Evolutionary conservation across 768 basidiomycete genomes (phyloP).

Genomic region (Suillus americanus): DNA sequence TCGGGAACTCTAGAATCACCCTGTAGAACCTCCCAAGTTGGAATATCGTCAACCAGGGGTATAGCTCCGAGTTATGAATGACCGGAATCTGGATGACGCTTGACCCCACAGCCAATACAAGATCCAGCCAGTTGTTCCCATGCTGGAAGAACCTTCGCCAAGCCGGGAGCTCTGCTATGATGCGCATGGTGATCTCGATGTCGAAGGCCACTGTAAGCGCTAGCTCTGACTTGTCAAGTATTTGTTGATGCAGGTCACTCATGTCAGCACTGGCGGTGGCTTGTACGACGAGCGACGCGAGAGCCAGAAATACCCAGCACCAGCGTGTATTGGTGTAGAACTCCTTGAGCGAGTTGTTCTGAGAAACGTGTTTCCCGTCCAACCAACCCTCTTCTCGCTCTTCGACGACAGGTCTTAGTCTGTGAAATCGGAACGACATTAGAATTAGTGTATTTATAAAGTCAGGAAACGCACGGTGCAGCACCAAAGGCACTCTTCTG

Average conservation of each 20-base stretch:
- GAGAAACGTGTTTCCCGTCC: conserved; percentile 42
- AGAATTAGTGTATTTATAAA: not conserved
- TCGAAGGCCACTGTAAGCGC: conserved; percentile 83
- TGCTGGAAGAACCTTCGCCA: conserved; percentile 77
- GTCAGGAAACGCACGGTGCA: conserved; percentile 30
- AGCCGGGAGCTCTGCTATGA: conserved; percentile 71
- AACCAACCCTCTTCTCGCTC: conserved; percentile 68
- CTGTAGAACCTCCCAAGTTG: conserved; percentile 88
- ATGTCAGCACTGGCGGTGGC: conserved; percentile 62
- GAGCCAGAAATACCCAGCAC: conserved; percentile 76
- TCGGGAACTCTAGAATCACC: conserved; percentile 84
- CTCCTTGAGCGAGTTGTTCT: conserved; percentile 49
- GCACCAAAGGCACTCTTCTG: conserved; percentile 92
- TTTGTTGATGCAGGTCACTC: conserved; percentile 40
- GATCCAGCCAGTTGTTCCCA: conserved; percentile 70
- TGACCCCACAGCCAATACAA: conserved; percentile 69
- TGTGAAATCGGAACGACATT: conserved; percentile 17
- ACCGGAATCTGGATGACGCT: conserved; percentile 83
- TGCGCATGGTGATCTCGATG: conserved; percentile 78
- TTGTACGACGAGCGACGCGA: conserved; percentile 70
- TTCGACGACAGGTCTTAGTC: conserved; percentile 43
- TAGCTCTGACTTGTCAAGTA: conserved; percentile 68
- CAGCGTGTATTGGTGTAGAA: conserved; percentile 60
- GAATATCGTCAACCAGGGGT: conserved; percentile 90
- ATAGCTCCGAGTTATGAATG: conserved; percentile 61